Base-by-base conservation (phyloP, 139 green algal genomes). In the Chlamydomonas incerta region DNA sequence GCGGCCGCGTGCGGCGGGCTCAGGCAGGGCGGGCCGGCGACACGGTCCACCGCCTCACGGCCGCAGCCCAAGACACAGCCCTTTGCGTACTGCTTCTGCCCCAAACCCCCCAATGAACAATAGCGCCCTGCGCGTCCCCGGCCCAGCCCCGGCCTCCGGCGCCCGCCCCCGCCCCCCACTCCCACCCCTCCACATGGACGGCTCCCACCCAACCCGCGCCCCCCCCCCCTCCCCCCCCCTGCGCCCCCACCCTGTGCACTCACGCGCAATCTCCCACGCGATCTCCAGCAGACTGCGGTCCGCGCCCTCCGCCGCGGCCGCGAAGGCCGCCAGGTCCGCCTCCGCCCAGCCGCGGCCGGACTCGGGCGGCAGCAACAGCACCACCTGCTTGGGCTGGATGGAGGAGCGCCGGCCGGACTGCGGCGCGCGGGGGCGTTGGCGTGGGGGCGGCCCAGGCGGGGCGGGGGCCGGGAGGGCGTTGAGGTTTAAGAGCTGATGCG, bases 201-300 rank as follows among this genome's bases (percentile, higher is more conserved):
- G n/a, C n/a, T n/a, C n/a, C n/a, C n/a, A n/a, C 74, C 57, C 35
- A 11, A 10, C 52, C 34, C 26, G 52, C 8, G 24, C 41, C 41
- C 41, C 8, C 8, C 8, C 8, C 41, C 41, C 41, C 41, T 50
- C 41, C 41, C 41, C 41, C 41, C 8, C 41, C 41, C 41, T 50
- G 41, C 41, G 41, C 41, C 3, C 66, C 18, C 66, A 72, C 31
- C 9, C 14, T 9, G 10, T 33, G 18, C 33, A 29, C 79, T 87
- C 88, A 72, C 79, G 50, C 60, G 88, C 88, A 31, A 91, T 75
- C 67, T 83, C 83, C 88, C 83, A 95, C 1, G 88, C 91, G 17
- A 92, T 72, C 75, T 91, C 83, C 63, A 94, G 65, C 71, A 95
- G 60, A 0, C 67, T 72, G 8, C 67, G n/a, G 76, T 94, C 90